phyloP scores from a whole-genome alignment of 805 yeast genomes.

The Brettanomyces bruxellensis region DNA sequence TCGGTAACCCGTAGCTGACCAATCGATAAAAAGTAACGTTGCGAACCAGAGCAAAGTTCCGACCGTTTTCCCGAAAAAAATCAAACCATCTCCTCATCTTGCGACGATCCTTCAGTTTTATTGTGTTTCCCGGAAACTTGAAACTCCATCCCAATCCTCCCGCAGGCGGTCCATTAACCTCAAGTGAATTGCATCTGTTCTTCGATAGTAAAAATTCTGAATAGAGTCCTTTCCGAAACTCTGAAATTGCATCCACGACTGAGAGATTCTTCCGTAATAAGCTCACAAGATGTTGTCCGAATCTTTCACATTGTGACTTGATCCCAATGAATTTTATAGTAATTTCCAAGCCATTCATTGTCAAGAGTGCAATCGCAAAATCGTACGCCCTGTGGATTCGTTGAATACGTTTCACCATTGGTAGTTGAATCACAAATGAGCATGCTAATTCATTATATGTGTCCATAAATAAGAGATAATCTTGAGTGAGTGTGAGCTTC shows the following conservation, averaged over 20 bases:
- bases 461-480: slow-evolving; percentile 68
- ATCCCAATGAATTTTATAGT: slow-evolving; percentile 72
- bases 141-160: slow-evolving; percentile 84
- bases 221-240: slow-evolving; percentile 63
- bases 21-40: slow-evolving; percentile 75
- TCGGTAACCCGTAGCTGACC: slow-evolving; percentile 89
- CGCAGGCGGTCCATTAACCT: slow-evolving; percentile 45
- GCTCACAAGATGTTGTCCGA: slow-evolving; percentile 59
- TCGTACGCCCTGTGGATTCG: slow-evolving; percentile 71
- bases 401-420: slow-evolving; percentile 78
- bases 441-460: slow-evolving; percentile 61
- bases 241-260: slow-evolving; percentile 50
- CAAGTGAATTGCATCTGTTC: slow-evolving; percentile 36
- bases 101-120: slow-evolving; percentile 65
- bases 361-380: slow-evolving; percentile 65
- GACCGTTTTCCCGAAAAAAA: slow-evolving; percentile 73
- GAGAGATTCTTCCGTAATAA: slow-evolving; percentile 55
- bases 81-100: slow-evolving; percentile 94
- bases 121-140: slow-evolving; percentile 86
- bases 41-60: slow-evolving; percentile 67
- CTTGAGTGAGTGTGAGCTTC: slow-evolving; percentile 60
- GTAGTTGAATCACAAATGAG: slow-evolving; percentile 60
- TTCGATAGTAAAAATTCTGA: slow-evolving; percentile 75
- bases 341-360: slow-evolving; percentile 56
- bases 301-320: slow-evolving; percentile 68